phyloP scores from a whole-genome alignment of 352 stramenopile species.

The Phytophthora litchii region DNA sequence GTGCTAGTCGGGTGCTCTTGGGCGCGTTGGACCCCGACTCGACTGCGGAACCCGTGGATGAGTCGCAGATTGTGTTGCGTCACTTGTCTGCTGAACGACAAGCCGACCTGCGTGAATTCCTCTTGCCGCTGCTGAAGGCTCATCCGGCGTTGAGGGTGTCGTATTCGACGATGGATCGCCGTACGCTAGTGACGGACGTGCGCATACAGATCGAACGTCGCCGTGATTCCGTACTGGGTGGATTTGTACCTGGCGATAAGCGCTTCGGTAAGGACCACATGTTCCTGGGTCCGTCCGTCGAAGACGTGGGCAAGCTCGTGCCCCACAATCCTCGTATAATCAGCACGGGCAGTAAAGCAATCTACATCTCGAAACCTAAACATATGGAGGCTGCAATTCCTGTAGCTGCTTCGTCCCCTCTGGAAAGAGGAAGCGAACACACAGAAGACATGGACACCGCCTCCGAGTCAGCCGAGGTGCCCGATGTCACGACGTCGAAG shows the following conservation, averaged over 20 bases:
- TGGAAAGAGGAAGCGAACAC: slow-evolving; percentile 35
- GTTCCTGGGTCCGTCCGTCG: slow-evolving; percentile 66
- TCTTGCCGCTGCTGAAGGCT: slow-evolving; percentile 77
- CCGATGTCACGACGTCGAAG: slow-evolving; percentile 29
- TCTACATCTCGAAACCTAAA: slow-evolving; percentile 75
- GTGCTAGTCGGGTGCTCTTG: slow-evolving; percentile 66
- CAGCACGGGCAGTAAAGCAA: slow-evolving; percentile 62
- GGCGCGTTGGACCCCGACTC: slow-evolving; percentile 53
- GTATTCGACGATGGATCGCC: slow-evolving; percentile 72
- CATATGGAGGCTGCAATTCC: slow-evolving; percentile 26
- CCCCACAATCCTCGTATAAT: slow-evolving; percentile 60
- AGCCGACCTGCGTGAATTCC: slow-evolving; percentile 60
- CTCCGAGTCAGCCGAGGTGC: slow-evolving; percentile 27
- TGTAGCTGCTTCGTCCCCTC: slow-evolving; percentile 21
- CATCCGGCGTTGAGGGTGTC: slow-evolving; percentile 69
- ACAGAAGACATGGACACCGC: slow-evolving; percentile 39
- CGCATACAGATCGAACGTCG: slow-evolving; percentile 81
- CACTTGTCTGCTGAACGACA: slow-evolving; percentile 56
- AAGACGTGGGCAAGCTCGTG: slow-evolving; percentile 78
- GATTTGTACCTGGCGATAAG: slow-evolving; percentile 57
- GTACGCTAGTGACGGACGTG: slow-evolving; percentile 78
- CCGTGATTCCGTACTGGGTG: slow-evolving; percentile 63
- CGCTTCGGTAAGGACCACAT: slow-evolving; percentile 71
- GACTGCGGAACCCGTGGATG: slow-evolving; percentile 43
- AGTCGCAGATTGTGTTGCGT: slow-evolving; percentile 78